Evolutionary conservation across 805 yeast species (phyloP), one percentile per base, ranked within the genome.

Genomic region (Hanseniaspora taiwanica): DNA sequence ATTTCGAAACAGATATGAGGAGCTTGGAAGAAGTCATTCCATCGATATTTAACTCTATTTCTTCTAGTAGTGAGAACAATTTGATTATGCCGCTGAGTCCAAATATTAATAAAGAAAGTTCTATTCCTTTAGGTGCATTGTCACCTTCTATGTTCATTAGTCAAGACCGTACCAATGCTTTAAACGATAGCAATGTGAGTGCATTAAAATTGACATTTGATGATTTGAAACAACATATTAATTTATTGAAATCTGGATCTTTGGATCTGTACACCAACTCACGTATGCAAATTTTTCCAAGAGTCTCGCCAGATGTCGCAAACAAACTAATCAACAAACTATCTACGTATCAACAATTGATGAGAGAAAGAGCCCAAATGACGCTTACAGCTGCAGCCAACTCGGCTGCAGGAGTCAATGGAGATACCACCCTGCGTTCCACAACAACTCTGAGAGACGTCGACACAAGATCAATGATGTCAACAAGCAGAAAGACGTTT

Each of bases 151-250:
- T 18, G 40, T 34, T 20, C 59, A 54, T 38, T 57, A 42, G 45
- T 5, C 39, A 40, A 5, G 43, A 40, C 4, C 48, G 48, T 18
- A 46, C 56, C 2, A 43, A 51, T 2, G 42, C 50, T 27, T 43
- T 54, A 17, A 45, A 53, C 2, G 61, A 62, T 23, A 58, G 56
- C 34, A 53, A 58, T 33, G 54, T 58, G 21, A 72, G 69, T 34
- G 75, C 83, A 0, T 61, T 83, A 35, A 76, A 77, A 44, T 75
- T 85, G 8, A 81, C 89, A 36, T 81, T 85, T 48, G 68, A 76
- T 6, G 91, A 82, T 50, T 68, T 87, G 42, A 71, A 86, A 46
- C 96, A 89, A 61, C 72, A 81, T 42, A 75, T 89, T 21, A 78
- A 79, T 45, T 61, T 89, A 43, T 63, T 91, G 47, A 69, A 74